phyloP scores from a whole-genome alignment of 164 flowering plant species.

The Liriodendron chinense region DNA sequence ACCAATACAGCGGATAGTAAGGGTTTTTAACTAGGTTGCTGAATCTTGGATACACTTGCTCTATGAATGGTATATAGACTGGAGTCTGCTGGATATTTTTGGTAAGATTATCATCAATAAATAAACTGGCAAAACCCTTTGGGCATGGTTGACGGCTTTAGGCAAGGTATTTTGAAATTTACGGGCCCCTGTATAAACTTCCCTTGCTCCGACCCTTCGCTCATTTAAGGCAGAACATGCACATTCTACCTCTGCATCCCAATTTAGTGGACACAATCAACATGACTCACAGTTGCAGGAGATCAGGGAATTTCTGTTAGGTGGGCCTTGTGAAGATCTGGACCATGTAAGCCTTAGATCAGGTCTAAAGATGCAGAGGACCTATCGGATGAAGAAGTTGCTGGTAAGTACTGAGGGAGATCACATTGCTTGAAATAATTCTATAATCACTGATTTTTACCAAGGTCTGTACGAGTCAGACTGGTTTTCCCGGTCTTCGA shows the following conservation, averaged over 20 bases:
- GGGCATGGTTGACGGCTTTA: conserved; percentile 45
- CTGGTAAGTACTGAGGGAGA: conserved; percentile 95
- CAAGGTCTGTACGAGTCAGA: conserved; percentile 35
- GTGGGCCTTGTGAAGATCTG: conserved; percentile 99
- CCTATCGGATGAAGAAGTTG: conserved; percentile 94
- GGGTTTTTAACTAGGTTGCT: too few species aligned
- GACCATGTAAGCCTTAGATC: conserved; percentile 91
- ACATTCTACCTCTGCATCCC: conserved; percentile 76
- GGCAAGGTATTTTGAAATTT: conserved; percentile 89
- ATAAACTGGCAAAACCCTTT: too few species aligned
- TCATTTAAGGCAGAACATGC: conserved; percentile 88
- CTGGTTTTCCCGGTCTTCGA: conserved; percentile 59
- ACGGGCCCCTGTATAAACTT: conserved; percentile 90
- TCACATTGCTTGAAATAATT: conserved; percentile 95
- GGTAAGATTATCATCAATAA: too few species aligned
- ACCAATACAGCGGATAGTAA: too few species aligned
- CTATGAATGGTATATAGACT: too few species aligned
- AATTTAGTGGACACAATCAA: conserved; percentile 95
- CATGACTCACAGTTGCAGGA: conserved; percentile 99
- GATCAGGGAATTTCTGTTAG: conserved; percentile 88
- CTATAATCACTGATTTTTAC: conserved; percentile 97
- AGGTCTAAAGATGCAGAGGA: conserved; percentile 96
- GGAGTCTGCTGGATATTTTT: too few species aligned
- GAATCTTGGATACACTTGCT: too few species aligned
- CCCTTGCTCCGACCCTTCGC: conserved; percentile 61